Evolutionary conservation across 108 stramenopile genomes (phyloP), one percentile per base, ranked within the genome.

Genomic region (Skeletonema marinoi): DNA sequence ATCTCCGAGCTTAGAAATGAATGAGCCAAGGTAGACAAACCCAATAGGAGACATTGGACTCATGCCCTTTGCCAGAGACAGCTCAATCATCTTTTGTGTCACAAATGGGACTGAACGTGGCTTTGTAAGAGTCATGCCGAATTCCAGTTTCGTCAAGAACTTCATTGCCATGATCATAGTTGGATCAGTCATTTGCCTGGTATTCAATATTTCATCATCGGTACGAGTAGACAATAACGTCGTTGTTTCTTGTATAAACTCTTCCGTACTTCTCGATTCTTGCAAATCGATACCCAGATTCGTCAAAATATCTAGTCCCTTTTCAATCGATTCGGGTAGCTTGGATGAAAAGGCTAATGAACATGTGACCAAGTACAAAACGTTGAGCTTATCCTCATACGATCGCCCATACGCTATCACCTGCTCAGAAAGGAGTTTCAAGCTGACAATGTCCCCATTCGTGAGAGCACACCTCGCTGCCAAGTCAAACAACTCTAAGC

Each of bases 101-200:
- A 60, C 70, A 70, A 36, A n/a, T n/a, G 70, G 70, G 1, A 3
- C 13, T 16, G 58, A 30, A n/a, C 3, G 19, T 5, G 51, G 58
- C 25, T 25, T 25, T 25, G 25, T 25, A 0, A 0, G 25, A 25
- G 25, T 25, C 25, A 25, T 25, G 25, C 25, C 25, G 25, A 25
- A 25, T 25, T 25, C 25, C 25, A 25, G 25, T 0, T 25, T 25
- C 0, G 25, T 25, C 25, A 25, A 51, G 31, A 70, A 70, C 12
- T 70, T 70, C 70, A 70, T 70, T 38, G 56, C 58, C 32, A 70
- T 70, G 3, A 70, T 70, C 58, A 60, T 70, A 16, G 58, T 21
- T 33, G 70, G 51, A 51, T 70, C 56, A n/a, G 51, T 21, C 70
- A 70, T 70, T 60, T 10, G 4, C 36, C 38, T 70, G 70, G 58